Conservation (phyloP, 1,139 yeast species). For the Magnusiomyces magnusii region DNA sequence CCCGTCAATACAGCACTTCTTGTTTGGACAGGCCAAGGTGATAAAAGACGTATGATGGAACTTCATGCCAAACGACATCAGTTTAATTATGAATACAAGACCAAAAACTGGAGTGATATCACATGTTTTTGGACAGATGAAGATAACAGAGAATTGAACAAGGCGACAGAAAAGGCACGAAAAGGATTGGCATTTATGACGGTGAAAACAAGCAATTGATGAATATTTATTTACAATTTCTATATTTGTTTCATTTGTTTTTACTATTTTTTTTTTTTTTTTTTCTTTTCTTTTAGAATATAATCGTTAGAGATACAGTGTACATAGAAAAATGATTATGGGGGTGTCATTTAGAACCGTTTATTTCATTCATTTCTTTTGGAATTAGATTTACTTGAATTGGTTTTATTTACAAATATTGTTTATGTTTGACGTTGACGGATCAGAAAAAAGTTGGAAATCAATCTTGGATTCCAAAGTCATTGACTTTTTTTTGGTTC, state of each 20-base stretch:
- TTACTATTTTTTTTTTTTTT: no score
- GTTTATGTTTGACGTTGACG: no score
- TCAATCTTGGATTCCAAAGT: no score
- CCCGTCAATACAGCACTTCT: constrained; percentile 57
- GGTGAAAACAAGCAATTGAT: neutral
- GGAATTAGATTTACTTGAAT: no score
- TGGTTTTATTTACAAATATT: no score
- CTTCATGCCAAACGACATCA: constrained; percentile 40
- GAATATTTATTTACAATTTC: neutral
- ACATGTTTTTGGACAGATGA: constrained; percentile 47
- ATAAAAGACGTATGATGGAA: constrained; percentile 45
- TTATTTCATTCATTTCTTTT: no score
- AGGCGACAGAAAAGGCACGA: constrained; percentile 34
- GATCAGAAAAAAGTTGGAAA: no score
- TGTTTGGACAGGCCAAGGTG: constrained; percentile 57
- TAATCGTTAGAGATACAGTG: neutral
- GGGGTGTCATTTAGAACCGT: no score
- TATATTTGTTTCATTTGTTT: neutral
- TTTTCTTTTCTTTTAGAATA: neutral
- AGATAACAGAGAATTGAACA: constrained; percentile 38
- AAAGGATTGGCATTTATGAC: constrained; percentile 46
- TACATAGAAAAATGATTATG: no score
- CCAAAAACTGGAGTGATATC: constrained; percentile 39
- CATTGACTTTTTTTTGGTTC: no score
- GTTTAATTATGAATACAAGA: constrained; percentile 40